Base-by-base conservation (phyloP, 805 yeast species). In the Kodamaea restingae region DNA sequence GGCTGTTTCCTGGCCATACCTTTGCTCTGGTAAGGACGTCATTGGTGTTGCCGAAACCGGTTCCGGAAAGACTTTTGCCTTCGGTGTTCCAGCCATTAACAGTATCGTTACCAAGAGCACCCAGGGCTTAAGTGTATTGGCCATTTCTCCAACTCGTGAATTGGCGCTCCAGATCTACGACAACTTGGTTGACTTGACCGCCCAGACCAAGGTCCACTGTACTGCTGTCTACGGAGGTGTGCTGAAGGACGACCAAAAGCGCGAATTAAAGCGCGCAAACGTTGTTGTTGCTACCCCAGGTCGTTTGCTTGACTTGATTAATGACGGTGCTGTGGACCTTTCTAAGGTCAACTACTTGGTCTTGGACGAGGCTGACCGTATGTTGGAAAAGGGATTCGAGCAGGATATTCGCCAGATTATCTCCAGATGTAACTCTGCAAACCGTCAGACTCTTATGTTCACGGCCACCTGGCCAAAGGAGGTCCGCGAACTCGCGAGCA, bases 391-490 rank as follows among this genome's bases (percentile, higher is more conserved):
- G 64, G 99, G 99, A 26, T 93, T 93, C 55, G 98, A 95, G 66
- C 95, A 91, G 60, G 98, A 91, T 63, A 91, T 93, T 57, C 88
- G 85, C 60, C 71, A 75, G 47, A 88, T 93, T 48, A 79, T 93
- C 57, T 76, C 82, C 33, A 67, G 71, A 41, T 73, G 87, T 11
- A 69, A 75, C 17, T 36, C 48, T 17, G 28, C 39, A 8, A 53
- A 73, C 20, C 74, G 98, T 67, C 98, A 91, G 65, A 93, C 98
- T 0, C 73, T 93, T 47, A 93, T 93, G 98, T 93, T 93, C 66
- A 91, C 98, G 7, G 99, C 99, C n/a, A 93, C 99, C 1, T 93
- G 98, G 98, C 99, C 99, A n/a, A 86, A 85, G 53, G 95, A 91
- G 66, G 98, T 93, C 25, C 81, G 98, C 57, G 95, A 88, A 47